Base-by-base conservation (phyloP, 306 rosid genomes). In the Erythrophleum fordii region DNA sequence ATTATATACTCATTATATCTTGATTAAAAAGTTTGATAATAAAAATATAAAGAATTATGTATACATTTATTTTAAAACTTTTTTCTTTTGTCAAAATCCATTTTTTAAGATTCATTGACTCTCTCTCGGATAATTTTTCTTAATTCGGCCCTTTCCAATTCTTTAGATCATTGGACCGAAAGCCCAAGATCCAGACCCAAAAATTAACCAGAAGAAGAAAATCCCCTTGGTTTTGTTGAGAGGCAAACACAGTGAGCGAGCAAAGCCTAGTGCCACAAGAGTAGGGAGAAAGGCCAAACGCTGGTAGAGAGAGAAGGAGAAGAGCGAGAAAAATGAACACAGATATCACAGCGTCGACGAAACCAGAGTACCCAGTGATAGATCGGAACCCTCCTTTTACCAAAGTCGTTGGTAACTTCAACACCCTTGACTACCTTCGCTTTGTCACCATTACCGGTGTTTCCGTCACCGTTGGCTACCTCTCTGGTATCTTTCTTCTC, bases 371-470 rank as follows among this genome's bases (percentile, higher is more conserved):
- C 83, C 92, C 94, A 1, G 98, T 92, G 5, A 42, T 94, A 52
- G 97, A 94, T 94, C 97, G 97, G 79, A 90, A 94, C 82, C 98
- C 98, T 86, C 97, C 98, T 0, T 92, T 94, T 84, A 87, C 97
- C 81, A 92, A 75, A 55, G 98, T 92, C 31, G 97, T 94, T 58
- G 92, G 93, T 7, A 94, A 92, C 84, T 94, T 94, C 88, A 89
- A 76, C 83, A 80, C 89, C 75, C 97, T 94, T 73, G 98, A 94
- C 46, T 94, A 92, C 77, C 89, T 94, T 80, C 97, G 98, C 16
- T 92, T 94, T 81, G 81, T 81, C 78, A 92, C 97, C 84, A 86
- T 94, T 85, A 85, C 98, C 79, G 98, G 98, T 77, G 85, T 92
- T 72, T 92, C 98, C 82, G 98, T 94, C 84, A 88, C 97, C 89